phyloP scores from a whole-genome alignment of 148 eudicot genomes.

The Rhododendron vialii region DNA sequence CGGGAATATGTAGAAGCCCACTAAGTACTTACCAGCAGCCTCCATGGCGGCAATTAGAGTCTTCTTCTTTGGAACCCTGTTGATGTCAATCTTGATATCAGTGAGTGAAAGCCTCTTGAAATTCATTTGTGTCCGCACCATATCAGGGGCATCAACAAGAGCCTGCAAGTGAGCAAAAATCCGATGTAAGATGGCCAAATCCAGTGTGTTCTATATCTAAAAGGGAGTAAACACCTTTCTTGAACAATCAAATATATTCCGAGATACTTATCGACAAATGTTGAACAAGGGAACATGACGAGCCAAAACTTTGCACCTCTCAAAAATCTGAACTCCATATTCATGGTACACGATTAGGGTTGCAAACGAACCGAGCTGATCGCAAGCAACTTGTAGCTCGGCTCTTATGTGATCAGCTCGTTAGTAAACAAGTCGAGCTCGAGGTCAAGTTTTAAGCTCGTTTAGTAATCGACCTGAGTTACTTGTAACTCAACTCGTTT shows the following conservation, averaged over 20 bases:
- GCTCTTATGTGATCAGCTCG: background rate
- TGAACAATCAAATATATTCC: background rate
- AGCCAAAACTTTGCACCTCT: background rate
- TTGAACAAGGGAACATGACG: background rate
- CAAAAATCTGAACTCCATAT: background rate
- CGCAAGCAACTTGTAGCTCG: background rate
- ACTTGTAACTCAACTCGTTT: background rate
- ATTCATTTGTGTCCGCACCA: constrained; percentile 58
- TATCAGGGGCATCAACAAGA: constrained; percentile 56
- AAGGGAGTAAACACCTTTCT: background rate
- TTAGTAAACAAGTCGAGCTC: background rate
- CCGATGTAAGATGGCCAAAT: background rate
- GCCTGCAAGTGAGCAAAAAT: constrained; percentile 24
- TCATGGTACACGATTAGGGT: background rate
- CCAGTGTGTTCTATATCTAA: background rate
- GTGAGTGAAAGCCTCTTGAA: constrained; percentile 58
- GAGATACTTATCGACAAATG: background rate
- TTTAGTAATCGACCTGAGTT: too few species aligned
- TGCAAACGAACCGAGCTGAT: background rate
- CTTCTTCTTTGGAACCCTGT: constrained; percentile 47
- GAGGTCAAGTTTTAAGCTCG: too few species aligned
- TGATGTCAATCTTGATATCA: constrained; percentile 47
- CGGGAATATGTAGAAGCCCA: background rate
- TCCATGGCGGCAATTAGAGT: constrained; percentile 40
- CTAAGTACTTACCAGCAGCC: constrained; percentile 33